Evolutionary conservation across 441 rosid species (phyloP).

Genomic region (Gossypium trilobum): DNA sequence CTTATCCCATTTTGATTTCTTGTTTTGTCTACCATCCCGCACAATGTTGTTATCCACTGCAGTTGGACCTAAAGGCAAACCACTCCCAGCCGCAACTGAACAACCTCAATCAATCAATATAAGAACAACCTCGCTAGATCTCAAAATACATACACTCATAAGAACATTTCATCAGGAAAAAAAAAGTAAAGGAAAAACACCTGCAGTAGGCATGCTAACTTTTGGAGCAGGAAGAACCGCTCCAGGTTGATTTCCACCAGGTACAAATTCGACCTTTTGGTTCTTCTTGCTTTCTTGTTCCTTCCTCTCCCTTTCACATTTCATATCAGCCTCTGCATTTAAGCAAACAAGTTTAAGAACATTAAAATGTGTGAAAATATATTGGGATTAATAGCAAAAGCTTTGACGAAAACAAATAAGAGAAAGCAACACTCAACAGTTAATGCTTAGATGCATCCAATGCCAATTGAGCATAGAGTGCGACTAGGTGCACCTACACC

Average conservation of each 20-base stretch:
- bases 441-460: neutral
- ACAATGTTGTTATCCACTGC: slow-evolving; percentile 30
- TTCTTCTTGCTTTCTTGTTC: slow-evolving; percentile 82
- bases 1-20: slow-evolving; percentile 98
- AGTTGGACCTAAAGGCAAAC: slow-evolving; percentile 36
- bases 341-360: neutral
- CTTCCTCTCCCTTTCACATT: slow-evolving; percentile 73
- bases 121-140: slow-evolving; percentile 9
- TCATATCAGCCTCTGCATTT: slow-evolving; percentile 67
- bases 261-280: slow-evolving; percentile 66
- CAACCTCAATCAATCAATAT: slow-evolving; percentile 22
- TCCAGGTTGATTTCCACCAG: slow-evolving; percentile 61
- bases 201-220: slow-evolving; percentile 57
- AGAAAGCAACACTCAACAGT: neutral
- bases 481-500: no score
- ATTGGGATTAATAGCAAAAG: neutral
- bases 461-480: neutral
- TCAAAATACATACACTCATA: neutral
- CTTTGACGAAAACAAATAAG: slow-evolving; percentile 3
- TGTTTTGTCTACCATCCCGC: slow-evolving; percentile 72
- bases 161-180: neutral
- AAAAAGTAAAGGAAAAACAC: slow-evolving; percentile 21
- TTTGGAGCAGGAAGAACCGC: slow-evolving; percentile 39
- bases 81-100: slow-evolving; percentile 39
- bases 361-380: neutral